A percentile compares a stretch with the other conserved stretches of the same genome.
Conservation (phyloP, 352 stramenopile genomes). For the Phytophthora palmivora region DNA sequence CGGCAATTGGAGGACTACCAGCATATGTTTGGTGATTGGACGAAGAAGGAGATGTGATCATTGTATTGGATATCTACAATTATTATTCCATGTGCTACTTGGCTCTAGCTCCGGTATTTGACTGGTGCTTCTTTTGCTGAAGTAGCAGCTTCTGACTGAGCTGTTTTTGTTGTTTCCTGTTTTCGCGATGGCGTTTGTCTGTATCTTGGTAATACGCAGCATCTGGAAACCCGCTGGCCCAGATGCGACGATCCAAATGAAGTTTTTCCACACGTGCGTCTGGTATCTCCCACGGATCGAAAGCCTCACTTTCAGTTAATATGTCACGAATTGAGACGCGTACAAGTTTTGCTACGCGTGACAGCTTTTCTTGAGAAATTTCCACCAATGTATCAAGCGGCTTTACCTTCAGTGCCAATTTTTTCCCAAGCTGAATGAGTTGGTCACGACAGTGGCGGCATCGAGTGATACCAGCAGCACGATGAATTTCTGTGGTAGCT, state of each 20-base stretch:
- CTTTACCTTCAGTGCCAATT: conserved; percentile 33
- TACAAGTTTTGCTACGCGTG: conserved; percentile 20
- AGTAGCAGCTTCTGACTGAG: conserved; percentile 34
- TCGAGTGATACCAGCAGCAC: conserved; percentile 37
- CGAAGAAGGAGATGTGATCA: conserved; percentile 80
- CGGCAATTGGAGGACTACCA: conserved; percentile 81
- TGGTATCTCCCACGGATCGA: conserved; percentile 51
- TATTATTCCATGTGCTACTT: conserved; percentile 18
- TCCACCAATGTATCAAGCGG: conserved; percentile 4
- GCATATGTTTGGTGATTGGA: conserved; percentile 85
- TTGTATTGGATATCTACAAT: conserved; percentile 5
- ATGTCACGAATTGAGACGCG: conserved; percentile 33
- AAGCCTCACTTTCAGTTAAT: conserved; percentile 32
- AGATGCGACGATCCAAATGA: conserved; percentile 40
- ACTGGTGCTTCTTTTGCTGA: conserved; percentile 22
- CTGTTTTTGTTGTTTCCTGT: conserved; percentile 38
- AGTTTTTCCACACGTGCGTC: conserved; percentile 55
- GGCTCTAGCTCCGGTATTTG: conserved; percentile 2
- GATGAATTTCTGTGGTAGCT: conserved; percentile 24
- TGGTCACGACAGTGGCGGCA: conserved; percentile 51
- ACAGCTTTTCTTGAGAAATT: conserved; percentile 19
- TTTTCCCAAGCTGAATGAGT: conserved; percentile 55
- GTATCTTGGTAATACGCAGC: conserved; percentile 52
- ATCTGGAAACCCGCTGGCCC: conserved; percentile 60
- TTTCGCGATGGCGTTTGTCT: conserved; percentile 30